Conservation (phyloP, 2,329 filamentous ascomycete species). For the Fusarium sp. region DNA sequence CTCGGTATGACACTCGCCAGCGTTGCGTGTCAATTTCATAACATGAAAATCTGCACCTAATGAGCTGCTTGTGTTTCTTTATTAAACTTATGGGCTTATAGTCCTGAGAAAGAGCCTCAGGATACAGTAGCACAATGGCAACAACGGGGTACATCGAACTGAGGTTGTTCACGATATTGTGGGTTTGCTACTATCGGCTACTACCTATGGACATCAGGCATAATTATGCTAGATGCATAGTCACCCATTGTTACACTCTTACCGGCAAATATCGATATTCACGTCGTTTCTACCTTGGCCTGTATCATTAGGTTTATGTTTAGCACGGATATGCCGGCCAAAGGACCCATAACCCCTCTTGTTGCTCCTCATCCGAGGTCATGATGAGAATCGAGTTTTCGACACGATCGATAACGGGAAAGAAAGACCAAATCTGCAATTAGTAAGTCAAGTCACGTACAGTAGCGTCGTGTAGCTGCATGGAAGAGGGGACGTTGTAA, state of each 20-base stretch:
- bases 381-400: constrained; percentile 24
- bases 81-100: background rate
- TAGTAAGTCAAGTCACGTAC: constrained; percentile 23
- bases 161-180: background rate
- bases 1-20: background rate
- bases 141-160: background rate
- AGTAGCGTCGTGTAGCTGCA: constrained; percentile 31
- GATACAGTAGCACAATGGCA: background rate
- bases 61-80: background rate
- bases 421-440: constrained; percentile 23
- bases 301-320: background rate
- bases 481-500: constrained; percentile 23
- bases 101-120: background rate
- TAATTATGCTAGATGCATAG: background rate
- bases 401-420: constrained; percentile 28
- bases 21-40: background rate
- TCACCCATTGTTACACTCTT: background rate
- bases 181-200: background rate
- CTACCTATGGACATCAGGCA: background rate
- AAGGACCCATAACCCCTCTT: constrained; percentile 25
- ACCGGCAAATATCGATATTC: background rate
- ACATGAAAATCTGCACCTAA: background rate
- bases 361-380: constrained; percentile 8
- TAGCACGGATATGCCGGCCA: constrained; percentile 13
- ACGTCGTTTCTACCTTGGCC: constrained; percentile 3